phyloP scores from a whole-genome alignment of 768 basidiomycete species.

The Boletales sp. region DNA sequence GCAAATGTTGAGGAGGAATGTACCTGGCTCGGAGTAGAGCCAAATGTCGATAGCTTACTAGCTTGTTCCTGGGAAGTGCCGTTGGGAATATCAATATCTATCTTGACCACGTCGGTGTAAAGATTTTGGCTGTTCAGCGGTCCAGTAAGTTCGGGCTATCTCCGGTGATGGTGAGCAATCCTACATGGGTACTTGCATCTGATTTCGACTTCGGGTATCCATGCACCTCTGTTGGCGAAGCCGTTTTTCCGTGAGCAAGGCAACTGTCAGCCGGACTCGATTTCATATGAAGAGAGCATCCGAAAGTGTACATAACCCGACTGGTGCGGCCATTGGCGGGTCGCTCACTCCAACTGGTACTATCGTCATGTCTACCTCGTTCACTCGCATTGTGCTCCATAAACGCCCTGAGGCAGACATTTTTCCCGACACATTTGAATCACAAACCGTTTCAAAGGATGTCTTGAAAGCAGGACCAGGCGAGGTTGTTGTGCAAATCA shows the following conservation, averaged over 20 bases:
- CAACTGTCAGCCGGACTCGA: too few relatives aligned
- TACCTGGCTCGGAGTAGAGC: constrained; percentile 77
- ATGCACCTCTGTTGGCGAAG: too few relatives aligned
- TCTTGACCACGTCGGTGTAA: constrained; percentile 82
- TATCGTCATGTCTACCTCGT: constrained; percentile 31
- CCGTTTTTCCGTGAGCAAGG: too few relatives aligned
- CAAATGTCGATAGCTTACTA: too few relatives aligned
- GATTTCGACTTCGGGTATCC: too few relatives aligned
- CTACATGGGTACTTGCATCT: too few relatives aligned
- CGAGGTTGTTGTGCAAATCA: constrained; percentile 71
- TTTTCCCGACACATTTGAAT: constrained; percentile 69
- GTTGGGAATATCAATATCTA: constrained; percentile 80
- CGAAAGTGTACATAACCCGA: too few relatives aligned
- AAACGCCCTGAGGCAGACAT: constrained; percentile 70
- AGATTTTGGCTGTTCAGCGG: constrained; percentile 53
- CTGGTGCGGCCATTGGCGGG: too few relatives aligned
- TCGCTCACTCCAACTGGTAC: not conserved
- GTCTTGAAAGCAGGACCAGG: constrained; percentile 47
- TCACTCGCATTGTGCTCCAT: constrained; percentile 71
- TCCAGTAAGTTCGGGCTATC: too few relatives aligned
- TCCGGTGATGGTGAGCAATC: too few relatives aligned
- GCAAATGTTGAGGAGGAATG: constrained; percentile 84
- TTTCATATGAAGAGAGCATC: too few relatives aligned
- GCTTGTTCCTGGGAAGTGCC: too few relatives aligned
- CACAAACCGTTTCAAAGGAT: constrained; percentile 49